Evolutionary conservation across 2,329 filamentous ascomycete species (phyloP).

Genomic region (Paramyrothecium sp.): DNA sequence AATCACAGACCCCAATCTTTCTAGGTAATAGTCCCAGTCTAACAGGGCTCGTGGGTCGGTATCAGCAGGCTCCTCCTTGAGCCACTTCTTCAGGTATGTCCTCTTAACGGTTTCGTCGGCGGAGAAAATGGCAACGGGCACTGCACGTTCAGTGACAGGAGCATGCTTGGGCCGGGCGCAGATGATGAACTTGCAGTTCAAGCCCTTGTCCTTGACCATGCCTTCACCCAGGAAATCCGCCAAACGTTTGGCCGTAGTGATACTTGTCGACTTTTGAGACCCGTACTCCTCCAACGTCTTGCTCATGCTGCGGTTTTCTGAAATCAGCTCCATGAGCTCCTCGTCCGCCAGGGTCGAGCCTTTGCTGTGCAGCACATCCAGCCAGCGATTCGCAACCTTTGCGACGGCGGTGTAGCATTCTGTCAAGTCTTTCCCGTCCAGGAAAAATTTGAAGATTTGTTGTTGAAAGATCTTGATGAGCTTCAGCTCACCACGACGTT

Average conservation of each 20-base stretch:
- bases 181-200: slow-evolving; percentile 99
- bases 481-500: slow-evolving; percentile 95
- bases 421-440: slow-evolving; percentile 81
- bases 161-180: slow-evolving; percentile 82
- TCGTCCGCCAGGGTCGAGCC: slow-evolving; percentile 91
- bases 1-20: slow-evolving; percentile 93
- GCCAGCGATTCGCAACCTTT: slow-evolving; percentile 92
- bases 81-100: slow-evolving; percentile 89
- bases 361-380: slow-evolving; percentile 89
- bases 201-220: slow-evolving; percentile 98
- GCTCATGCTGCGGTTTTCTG: slow-evolving; percentile 96
- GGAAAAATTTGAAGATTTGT: slow-evolving; percentile 99
- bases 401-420: slow-evolving; percentile 92
- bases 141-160: slow-evolving; percentile 89
- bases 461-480: slow-evolving; percentile 99
- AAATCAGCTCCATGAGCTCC: slow-evolving; percentile 99
- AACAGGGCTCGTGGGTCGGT: slow-evolving; percentile 88
- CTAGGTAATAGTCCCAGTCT: slow-evolving; percentile 97
- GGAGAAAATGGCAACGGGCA: slow-evolving; percentile 96
- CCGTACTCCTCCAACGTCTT: slow-evolving; percentile 98
- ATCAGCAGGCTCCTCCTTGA: slow-evolving; percentile 87
- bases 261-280: slow-evolving; percentile 94
- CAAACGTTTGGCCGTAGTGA: slow-evolving; percentile 91
- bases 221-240: slow-evolving; percentile 96
- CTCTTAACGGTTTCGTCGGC: slow-evolving; percentile 86